A percentile compares a stretch with the other conserved stretches of the same genome.
Conservation (phyloP, 768 basidiomycete genomes). For the Antrodiella citrinella region DNA sequence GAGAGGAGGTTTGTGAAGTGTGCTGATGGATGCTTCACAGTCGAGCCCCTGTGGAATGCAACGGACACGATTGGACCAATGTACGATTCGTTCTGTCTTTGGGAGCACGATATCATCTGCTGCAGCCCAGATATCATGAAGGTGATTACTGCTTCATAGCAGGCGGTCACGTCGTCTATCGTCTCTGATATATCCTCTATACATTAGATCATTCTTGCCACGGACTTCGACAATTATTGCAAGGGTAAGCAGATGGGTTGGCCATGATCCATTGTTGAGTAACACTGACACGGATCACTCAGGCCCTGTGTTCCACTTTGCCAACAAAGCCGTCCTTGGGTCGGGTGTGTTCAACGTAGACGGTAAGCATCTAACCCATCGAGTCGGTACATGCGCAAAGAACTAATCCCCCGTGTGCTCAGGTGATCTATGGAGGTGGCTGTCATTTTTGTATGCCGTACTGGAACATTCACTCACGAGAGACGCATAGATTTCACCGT, state of each 20-base stretch:
- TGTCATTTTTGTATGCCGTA: too few species aligned
- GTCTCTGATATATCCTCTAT: too few species aligned
- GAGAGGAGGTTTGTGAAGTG: not conserved
- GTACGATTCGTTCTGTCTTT: constrained; percentile 10
- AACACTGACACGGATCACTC: not conserved
- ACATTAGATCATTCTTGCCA: constrained; percentile 34
- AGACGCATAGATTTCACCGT: constrained; percentile 22
- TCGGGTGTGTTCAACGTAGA: constrained; percentile 52
- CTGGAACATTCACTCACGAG: not conserved
- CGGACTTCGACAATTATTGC: constrained; percentile 34
- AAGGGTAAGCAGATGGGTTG: constrained; percentile 27
- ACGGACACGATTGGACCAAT: constrained; percentile 17
- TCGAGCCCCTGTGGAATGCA: constrained; percentile 17
- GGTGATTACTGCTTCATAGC: too few species aligned
- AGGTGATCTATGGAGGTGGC: constrained; percentile 26
- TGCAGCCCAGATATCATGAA: constrained; percentile 24
- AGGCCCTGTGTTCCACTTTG: constrained; percentile 20
- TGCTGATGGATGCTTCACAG: constrained; percentile 10
- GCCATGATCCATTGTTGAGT: not conserved
- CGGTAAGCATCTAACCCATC: constrained; percentile 19
- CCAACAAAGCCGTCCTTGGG: constrained; percentile 31
- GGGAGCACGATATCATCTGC: constrained; percentile 14
- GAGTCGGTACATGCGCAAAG: not conserved
- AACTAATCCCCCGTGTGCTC: not conserved
- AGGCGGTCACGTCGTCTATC: too few species aligned